A percentile compares a stretch with the other conserved stretches of the same genome.
Evolutionary conservation across 805 yeast genomes (phyloP).

Genomic region (Saccharomycopsis microspora): DNA sequence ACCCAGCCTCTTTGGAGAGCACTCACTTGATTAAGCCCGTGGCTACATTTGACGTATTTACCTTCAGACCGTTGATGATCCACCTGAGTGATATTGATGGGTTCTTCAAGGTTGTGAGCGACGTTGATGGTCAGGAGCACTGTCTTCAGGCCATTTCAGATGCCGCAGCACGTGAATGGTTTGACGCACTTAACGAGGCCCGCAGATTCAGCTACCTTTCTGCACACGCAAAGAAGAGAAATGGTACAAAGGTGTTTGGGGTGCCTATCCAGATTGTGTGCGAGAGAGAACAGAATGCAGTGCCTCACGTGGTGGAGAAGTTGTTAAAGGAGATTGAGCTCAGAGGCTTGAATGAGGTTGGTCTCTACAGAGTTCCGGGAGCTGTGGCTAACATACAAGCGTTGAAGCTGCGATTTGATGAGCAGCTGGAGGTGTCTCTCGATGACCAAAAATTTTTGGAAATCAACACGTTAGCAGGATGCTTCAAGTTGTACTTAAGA

Average conservation of each 20-base stretch:
- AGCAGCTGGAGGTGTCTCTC: conserved; percentile 33
- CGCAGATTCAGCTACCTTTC: conserved; percentile 33
- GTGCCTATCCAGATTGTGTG: conserved; percentile 74
- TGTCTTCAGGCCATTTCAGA: conserved; percentile 58
- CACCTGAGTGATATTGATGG: conserved; percentile 28
- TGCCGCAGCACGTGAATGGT: conserved; percentile 66
- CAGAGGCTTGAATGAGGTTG: conserved; percentile 86
- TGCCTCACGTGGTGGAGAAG: conserved; percentile 58
- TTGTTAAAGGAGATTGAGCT: conserved; percentile 67
- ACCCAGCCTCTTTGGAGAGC: conserved; percentile 26
- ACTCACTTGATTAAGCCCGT: conserved; percentile 36
- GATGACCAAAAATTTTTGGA: conserved; percentile 58
- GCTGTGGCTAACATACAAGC: conserved; percentile 47
- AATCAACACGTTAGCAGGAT: conserved; percentile 78
- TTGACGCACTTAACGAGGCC: conserved; percentile 30
- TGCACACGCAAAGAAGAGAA: conserved; percentile 27
- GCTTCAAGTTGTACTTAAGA: conserved; percentile 72
- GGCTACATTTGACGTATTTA: conserved; percentile 33
- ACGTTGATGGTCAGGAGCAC: conserved; percentile 37
- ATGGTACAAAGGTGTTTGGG: conserved; percentile 60
- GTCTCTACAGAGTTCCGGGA: conserved; percentile 71
- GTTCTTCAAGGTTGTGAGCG: conserved; percentile 32
- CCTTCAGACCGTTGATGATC: conserved; percentile 26
- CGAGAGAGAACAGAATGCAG: conserved; percentile 46
- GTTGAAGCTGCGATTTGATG: conserved; percentile 42